phyloP scores from a whole-genome alignment of 73 alveolate genomes.

The Urostyla sp. region DNA sequence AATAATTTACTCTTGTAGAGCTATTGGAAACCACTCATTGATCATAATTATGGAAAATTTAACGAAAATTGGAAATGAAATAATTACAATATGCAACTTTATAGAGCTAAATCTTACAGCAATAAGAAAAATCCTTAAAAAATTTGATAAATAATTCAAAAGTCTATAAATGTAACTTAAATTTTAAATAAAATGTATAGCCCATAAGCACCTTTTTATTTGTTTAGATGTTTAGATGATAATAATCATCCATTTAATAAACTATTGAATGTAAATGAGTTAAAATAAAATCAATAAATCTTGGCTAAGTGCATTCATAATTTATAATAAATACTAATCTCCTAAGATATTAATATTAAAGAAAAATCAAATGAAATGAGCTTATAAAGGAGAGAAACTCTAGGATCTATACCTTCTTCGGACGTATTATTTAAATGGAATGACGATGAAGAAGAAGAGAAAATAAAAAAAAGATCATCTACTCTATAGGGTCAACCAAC shows the following conservation, averaged over 20 bases:
- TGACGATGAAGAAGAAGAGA: background rate
- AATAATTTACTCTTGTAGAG: background rate
- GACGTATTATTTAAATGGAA: background rate
- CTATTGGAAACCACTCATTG: conserved; percentile 37
- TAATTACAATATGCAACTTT: conserved; percentile 34
- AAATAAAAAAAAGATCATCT: background rate
- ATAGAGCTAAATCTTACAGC: conserved; percentile 46
- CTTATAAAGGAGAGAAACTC: background rate
- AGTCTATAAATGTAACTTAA: conserved; percentile 32
- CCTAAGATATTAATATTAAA: too few species aligned
- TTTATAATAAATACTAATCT: background rate
- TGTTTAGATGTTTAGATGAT: conserved; percentile 2
- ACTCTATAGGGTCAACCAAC: background rate
- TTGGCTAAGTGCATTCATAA: background rate
- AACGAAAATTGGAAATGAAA: conserved; percentile 30
- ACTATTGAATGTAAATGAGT: background rate
- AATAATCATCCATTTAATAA: conserved; percentile 7
- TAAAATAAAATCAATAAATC: background rate
- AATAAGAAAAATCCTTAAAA: conserved; percentile 43
- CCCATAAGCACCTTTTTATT: conserved; percentile 17
- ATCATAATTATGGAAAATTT: conserved; percentile 25
- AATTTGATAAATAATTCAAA: conserved; percentile 41
- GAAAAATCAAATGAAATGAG: background rate
- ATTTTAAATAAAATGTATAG: background rate
- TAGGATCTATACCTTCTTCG: background rate